These are phyloP conservation scores for Trichomonas vaginalis DNA, from an alignment of 208 protist genomes.

Conservation along the genomic window DNA sequence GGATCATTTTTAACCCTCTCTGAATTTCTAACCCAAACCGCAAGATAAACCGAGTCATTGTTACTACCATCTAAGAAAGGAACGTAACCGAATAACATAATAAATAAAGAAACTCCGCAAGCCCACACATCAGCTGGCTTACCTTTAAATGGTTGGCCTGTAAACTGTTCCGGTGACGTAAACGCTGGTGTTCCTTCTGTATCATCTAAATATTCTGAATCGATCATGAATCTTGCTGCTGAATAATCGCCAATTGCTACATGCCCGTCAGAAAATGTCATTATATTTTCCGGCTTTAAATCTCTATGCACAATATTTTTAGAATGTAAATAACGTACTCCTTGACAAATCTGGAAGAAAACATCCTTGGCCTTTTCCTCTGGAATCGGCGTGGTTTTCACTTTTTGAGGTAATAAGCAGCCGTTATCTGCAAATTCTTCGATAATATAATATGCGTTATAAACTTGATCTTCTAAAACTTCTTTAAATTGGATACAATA, in stretches of 20 bases:
- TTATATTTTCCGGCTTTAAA: neutral
- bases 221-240: neutral
- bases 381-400: neutral
- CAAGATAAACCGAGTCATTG: neutral
- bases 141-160: neutral
- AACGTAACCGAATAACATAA: neutral
- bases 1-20: neutral
- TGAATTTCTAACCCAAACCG: neutral
- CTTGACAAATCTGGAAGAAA: neutral
- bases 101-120: neutral
- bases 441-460: neutral
- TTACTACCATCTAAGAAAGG: neutral
- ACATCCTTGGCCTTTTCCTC: neutral
- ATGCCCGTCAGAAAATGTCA: neutral
- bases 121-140: neutral
- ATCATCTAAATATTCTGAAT: neutral
- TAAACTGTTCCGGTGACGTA: neutral
- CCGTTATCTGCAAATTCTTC: neutral
- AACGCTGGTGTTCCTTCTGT: neutral
- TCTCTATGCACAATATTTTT: neutral
- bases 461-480: neutral
- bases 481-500: neutral
- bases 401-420: neutral
- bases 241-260: neutral
- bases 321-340: neutral